Percentiles rank a stretch among this genome's conserved stretches.
These are phyloP conservation scores for Bacidia rubella DNA, from an alignment of 495 filamentous ascomycete genomes.

Conservation along the genomic window DNA sequence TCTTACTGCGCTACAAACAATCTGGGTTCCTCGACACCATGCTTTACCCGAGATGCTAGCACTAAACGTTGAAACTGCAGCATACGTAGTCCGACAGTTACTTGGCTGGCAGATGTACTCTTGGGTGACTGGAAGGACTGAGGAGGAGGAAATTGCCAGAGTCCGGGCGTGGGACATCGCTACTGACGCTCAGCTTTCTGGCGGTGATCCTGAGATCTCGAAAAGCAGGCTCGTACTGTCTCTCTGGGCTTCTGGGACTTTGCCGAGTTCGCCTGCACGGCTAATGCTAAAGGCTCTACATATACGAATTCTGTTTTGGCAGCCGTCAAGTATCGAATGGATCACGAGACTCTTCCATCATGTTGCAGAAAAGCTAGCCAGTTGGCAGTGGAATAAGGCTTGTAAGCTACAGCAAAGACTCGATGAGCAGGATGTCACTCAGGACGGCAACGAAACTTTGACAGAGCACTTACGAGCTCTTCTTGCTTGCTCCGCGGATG, in stretches of 20 bases:
- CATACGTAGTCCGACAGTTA: conserved; percentile 65
- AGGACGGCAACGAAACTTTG: conserved; percentile 42
- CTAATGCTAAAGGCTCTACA: conserved; percentile 90
- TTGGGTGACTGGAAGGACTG: conserved; percentile 61
- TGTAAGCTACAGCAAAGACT: conserved; percentile 47
- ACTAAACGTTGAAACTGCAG: conserved; percentile 61
- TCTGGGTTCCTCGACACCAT: conserved; percentile 81
- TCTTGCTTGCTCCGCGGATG: conserved; percentile 61
- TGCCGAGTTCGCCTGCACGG: conserved; percentile 69
- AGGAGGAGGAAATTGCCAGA: conserved; percentile 74
- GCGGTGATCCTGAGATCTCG: conserved; percentile 81
- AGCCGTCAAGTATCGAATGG: conserved; percentile 37
- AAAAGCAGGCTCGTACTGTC: conserved; percentile 77
- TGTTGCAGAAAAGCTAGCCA: conserved; percentile 52
- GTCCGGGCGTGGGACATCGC: conserved; percentile 93
- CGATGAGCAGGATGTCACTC: conserved; percentile 29
- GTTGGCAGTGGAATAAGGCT: conserved; percentile 70
- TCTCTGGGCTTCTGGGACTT: conserved; percentile 73
- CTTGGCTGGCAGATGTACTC: conserved; percentile 67
- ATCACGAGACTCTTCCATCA: conserved; percentile 37
- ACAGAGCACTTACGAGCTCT: conserved; percentile 63
- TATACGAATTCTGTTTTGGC: conserved; percentile 75
- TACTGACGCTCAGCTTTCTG: conserved; percentile 87
- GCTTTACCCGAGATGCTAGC: conserved; percentile 77
- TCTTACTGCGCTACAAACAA: conserved; percentile 87